Conservation (phyloP, 805 yeast species). For the Nakazawaea ernobii region DNA sequence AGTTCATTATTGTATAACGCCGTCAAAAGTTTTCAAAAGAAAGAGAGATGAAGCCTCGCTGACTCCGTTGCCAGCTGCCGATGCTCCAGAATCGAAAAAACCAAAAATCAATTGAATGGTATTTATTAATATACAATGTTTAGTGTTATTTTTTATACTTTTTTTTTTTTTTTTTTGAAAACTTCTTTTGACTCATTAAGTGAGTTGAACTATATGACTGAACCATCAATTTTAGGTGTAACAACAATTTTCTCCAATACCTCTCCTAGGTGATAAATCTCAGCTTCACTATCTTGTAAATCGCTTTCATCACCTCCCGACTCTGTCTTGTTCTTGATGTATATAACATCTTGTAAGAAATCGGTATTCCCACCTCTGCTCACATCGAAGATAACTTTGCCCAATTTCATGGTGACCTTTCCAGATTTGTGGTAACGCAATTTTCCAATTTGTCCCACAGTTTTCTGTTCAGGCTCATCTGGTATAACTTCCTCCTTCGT, state of each 20-base stretch:
- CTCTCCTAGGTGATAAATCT: conserved; percentile 48
- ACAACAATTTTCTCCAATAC: conserved; percentile 52
- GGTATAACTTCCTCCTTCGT: conserved; percentile 1
- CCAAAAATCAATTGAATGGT: conserved; percentile 14
- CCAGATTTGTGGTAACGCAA: conserved; percentile 82
- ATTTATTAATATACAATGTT: background rate
- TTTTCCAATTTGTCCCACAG: conserved; percentile 63
- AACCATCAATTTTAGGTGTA: conserved; percentile 39
- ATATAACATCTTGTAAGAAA: conserved; percentile 68
- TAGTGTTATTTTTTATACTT: background rate
- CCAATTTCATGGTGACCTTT: conserved; percentile 66
- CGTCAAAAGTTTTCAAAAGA: conserved; percentile 24
- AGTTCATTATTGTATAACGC: conserved; percentile 58
- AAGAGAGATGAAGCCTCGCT: conserved; percentile 10
- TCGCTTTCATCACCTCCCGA: conserved; percentile 41
- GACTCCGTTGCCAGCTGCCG: background rate
- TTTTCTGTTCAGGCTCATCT: conserved; percentile 1
- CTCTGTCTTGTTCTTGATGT: background rate
- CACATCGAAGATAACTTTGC: conserved; percentile 63
- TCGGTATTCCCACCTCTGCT: conserved; percentile 63
- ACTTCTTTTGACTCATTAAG: no score
- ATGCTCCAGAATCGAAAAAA: conserved; percentile 16
- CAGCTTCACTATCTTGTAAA: conserved; percentile 29
- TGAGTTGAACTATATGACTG: background rate
- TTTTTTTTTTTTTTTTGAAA: no score